Evolutionary conservation across 805 yeast genomes (phyloP), one percentile per base, ranked within the genome.

Genomic region (Cyberlindnera saturnus): DNA sequence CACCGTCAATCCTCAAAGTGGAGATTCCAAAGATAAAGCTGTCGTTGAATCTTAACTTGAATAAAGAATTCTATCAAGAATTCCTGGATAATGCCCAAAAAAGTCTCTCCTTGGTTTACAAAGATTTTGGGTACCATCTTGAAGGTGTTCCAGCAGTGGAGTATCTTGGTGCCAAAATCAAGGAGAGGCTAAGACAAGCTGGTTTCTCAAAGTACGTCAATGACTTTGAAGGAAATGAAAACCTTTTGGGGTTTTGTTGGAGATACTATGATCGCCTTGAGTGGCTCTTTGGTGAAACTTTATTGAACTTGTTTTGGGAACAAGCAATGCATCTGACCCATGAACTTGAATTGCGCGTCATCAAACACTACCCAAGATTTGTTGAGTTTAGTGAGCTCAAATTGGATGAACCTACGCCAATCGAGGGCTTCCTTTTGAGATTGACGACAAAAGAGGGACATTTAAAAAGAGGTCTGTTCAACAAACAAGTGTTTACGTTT

Each of bases 351-450:
- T 59, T 84, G 17, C 66, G 95, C 34, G 70, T 65, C 16, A 56
- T 71, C 20, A 50, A 57, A 14, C 72, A 71, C 41, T 68, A 70
- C 44, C 66, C 75, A 4, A 56, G 65, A 39, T 32, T 35, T 2
- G 55, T 68, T 1, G 40, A 41, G 41, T 28, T 51, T 29, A 52
- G 50, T 32, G 62, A 59, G 3, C 10, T 5, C 46, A 35, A 11
- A 13, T 8, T 69, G 16, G 39, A 49, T 1, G 95, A 84, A 56
- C 96, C 96, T 0, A 41, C 64, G 0, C 81, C 96, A 0, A 61
- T 88, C 9, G 98, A 91, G 63, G 98, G 98, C 0, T 89, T 85
- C 57, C 60, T 90, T 17, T 65, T 76, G 3, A 70, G 81, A 39
- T 57, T 82, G 28, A 71, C 81, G 0, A 70, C 77, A 36, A 68